These are phyloP conservation scores for Sanghuangporus sanghuang DNA, from an alignment of 1,284 basidiomycete genomes.

Conservation along the genomic window DNA sequence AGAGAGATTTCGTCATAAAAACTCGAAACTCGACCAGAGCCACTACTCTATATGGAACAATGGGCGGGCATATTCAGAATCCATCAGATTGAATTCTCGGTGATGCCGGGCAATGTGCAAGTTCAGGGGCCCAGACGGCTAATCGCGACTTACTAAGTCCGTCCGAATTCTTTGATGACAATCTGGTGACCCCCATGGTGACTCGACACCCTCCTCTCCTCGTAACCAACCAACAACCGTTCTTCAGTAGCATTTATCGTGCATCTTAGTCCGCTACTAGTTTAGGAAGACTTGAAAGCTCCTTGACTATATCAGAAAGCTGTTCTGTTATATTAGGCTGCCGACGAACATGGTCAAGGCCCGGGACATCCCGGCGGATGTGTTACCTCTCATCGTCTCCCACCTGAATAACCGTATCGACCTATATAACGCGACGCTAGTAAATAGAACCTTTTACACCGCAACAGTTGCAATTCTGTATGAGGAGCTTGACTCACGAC, in stretches of 20 bases:
- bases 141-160: not conserved
- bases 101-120: constrained; percentile 1
- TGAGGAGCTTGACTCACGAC: constrained; percentile 10
- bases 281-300: too few relatives aligned
- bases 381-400: constrained; percentile 8
- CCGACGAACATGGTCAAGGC: not conserved
- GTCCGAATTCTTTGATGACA: not conserved
- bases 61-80: not conserved
- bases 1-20: not conserved
- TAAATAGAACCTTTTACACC: constrained; percentile 1
- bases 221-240: too few relatives aligned
- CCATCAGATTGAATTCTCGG: not conserved
- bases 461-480: constrained; percentile 9
- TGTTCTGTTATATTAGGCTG: not conserved
- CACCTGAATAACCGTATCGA: constrained; percentile 5
- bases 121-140: not conserved
- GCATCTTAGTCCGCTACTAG: too few relatives aligned
- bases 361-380: constrained; percentile 2
- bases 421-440: constrained; percentile 8
- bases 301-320: too few relatives aligned
- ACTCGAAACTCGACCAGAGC: too few relatives aligned
- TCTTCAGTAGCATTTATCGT: too few relatives aligned
- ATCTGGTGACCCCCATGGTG: not conserved
- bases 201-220: not conserved
- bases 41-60: not conserved